Percentiles rank a stretch among this genome's conserved stretches.
Evolutionary conservation across 768 basidiomycete genomes (phyloP).

Genomic region (Mycena polygramma): DNA sequence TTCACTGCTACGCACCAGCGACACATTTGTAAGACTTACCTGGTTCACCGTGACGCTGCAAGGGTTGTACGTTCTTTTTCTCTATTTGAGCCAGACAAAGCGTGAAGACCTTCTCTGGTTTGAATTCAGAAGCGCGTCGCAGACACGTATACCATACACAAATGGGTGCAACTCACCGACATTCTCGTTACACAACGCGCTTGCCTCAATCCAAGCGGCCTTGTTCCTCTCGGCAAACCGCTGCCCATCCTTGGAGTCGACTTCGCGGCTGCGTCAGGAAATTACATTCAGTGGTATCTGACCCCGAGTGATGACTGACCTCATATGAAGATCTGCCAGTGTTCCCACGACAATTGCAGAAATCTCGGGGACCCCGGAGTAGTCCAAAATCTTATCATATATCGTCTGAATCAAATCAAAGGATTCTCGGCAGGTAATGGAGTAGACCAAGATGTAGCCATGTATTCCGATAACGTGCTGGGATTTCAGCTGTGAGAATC

Average conservation of each 20-base stretch:
- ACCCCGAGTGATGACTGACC: too few species aligned
- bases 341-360: slow-evolving; percentile 96
- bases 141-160: too few species aligned
- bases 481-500: slow-evolving; percentile 94
- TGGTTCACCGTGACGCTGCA: not conserved
- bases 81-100: slow-evolving; percentile 88
- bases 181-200: slow-evolving; percentile 88
- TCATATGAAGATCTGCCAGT: slow-evolving; percentile 85
- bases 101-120: slow-evolving; percentile 87
- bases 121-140: too few species aligned
- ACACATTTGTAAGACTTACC: too few species aligned
- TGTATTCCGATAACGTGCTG: slow-evolving; percentile 98
- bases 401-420: slow-evolving; percentile 96
- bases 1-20: too few species aligned
- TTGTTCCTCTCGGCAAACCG: slow-evolving; percentile 78
- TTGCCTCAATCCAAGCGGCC: slow-evolving; percentile 90
- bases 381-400: slow-evolving; percentile 92
- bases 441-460: slow-evolving; percentile 96
- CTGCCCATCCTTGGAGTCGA: slow-evolving; percentile 78
- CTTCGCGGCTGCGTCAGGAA: slow-evolving; percentile 68
- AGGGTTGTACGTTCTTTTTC: slow-evolving; percentile 34
- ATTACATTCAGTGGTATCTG: too few species aligned
- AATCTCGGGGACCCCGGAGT: slow-evolving; percentile 84
- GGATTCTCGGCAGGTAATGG: slow-evolving; percentile 88
- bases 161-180: slow-evolving; percentile 77